Conservation (phyloP, 2,329 filamentous ascomycete genomes). For the Aspergillus carbonarius region DNA sequence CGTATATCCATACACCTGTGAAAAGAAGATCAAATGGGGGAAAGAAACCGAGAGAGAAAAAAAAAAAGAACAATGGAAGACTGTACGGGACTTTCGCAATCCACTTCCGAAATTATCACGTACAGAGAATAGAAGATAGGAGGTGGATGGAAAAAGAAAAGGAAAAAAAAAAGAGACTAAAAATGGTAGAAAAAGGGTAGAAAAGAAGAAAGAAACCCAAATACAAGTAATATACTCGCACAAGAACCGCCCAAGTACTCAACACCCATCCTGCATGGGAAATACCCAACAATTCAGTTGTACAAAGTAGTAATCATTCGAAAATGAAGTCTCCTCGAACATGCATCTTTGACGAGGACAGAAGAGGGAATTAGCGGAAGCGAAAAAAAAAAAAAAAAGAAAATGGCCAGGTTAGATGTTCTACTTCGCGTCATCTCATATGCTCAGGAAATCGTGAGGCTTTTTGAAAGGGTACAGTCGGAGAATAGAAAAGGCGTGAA, state of each 20-base stretch:
- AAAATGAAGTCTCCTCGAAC: not conserved
- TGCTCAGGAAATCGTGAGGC: slow-evolving; percentile 17
- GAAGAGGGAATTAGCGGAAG: slow-evolving; percentile 15
- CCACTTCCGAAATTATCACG: not conserved
- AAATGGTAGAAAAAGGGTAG: slow-evolving; percentile 8
- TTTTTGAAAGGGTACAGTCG: slow-evolving; percentile 16
- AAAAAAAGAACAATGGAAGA: slow-evolving; percentile 6
- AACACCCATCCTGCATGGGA: slow-evolving; percentile 16
- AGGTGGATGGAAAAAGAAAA: not conserved
- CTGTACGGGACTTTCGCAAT: not conserved
- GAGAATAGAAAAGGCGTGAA: slow-evolving; percentile 11
- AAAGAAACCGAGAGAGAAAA: slow-evolving; percentile 3
- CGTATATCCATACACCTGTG: slow-evolving; percentile 11
- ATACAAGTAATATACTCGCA: slow-evolving; percentile 21
- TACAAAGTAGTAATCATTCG: slow-evolving; percentile 18
- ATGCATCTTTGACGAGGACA: not conserved
- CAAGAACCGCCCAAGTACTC: slow-evolving; percentile 22
- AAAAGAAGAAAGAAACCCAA: slow-evolving; percentile 9
- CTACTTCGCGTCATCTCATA: slow-evolving; percentile 16
- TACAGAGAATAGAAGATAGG: not conserved
- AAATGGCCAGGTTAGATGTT: slow-evolving; percentile 10
- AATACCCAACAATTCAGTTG: slow-evolving; percentile 18
- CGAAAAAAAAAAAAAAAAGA: slow-evolving; percentile 4
- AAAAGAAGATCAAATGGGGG: slow-evolving; percentile 3
- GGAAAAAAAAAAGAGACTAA: slow-evolving; percentile 3